Base-by-base conservation (phyloP, 1,284 basidiomycete genomes). In the Vanrija humicola region DNA sequence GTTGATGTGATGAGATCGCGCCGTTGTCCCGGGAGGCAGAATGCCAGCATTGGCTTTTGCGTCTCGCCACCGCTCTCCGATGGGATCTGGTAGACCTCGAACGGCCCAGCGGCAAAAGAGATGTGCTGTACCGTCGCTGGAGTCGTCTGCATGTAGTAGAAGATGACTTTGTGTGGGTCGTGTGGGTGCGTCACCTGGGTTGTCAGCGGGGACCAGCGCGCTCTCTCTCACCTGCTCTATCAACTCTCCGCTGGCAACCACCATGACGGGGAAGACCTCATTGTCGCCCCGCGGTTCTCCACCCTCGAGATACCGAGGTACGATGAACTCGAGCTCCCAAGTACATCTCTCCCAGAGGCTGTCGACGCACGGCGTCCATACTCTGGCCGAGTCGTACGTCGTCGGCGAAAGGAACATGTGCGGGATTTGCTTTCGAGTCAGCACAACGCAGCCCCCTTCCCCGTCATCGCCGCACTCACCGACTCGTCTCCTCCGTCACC, bases 331-430 rank as follows among this genome's bases (percentile, higher is more conserved):
- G 52, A 98, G 87, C 70, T 98, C 96, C 96, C 96, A 99, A 3
- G 95, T 96, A 68, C 90, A 97, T 67, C 91, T 86, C 75, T 97
- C 95, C 90, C 92, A 97, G 14, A 95, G 76, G 69, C 86, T 90
- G 75, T 99, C 96, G 14, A 98, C 78, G 67, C 96, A 99, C 5
- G 96, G 96, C 10, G 98, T 88, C 96, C 96, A 99, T 66, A 90
- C 92, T 64, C 96, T 82, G 8, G 95, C 91, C 12, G 90, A 84
- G 69, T 96, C 91, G 6, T 91, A 86, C 4, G 88, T 89, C 0
- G 90, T 89, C 0, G 93, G 87, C 3, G 87, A 88, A 3, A 93
- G 93, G 69, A 89, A 98, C 52, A 89, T 86, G 75, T 98, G 96
- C 28, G 94, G 94, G 55, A 91, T 85, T 65, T 90, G 87, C 89